Conservation (phyloP, 2,329 filamentous ascomycete species). For the Alternaria sp. region DNA sequence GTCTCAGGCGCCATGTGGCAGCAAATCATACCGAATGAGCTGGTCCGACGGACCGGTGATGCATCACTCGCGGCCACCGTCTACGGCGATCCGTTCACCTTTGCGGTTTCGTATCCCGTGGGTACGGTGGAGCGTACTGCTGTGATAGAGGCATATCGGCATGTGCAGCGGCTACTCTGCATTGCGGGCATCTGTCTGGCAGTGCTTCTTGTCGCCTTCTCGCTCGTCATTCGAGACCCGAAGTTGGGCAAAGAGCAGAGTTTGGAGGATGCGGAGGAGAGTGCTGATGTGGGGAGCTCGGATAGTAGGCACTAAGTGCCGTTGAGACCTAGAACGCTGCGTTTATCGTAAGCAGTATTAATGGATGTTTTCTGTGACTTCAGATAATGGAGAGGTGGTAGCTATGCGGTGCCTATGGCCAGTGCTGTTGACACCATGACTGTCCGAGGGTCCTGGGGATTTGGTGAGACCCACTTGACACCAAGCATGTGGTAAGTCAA, state of each 20-base stretch:
- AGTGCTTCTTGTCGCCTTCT: conserved; percentile 57
- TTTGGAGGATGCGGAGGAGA: conserved; percentile 52
- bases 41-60: conserved; percentile 54
- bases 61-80: conserved; percentile 51
- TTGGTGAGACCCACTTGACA: too few relatives aligned
- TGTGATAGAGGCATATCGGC: conserved; percentile 56
- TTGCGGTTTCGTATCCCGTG: conserved; percentile 48
- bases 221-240: conserved; percentile 57
- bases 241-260: conserved; percentile 57
- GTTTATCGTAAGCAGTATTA: neutral
- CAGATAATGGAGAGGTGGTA: too few relatives aligned
- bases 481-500: too few relatives aligned
- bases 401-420: neutral
- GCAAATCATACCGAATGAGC: conserved; percentile 57
- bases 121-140: conserved; percentile 56
- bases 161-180: conserved; percentile 58
- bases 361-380: neutral
- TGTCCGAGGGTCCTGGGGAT: too few relatives aligned
- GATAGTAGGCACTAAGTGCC: neutral
- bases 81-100: conserved; percentile 56
- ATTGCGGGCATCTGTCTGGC: conserved; percentile 62
- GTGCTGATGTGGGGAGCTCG: neutral
- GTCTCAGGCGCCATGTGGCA: conserved; percentile 71
- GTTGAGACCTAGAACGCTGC: neutral
- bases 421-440: neutral